Percentiles rank a stretch among this genome's conserved stretches.
Evolutionary conservation across 345 rosid genomes (phyloP).

Genomic region (Salix udensis): DNA sequence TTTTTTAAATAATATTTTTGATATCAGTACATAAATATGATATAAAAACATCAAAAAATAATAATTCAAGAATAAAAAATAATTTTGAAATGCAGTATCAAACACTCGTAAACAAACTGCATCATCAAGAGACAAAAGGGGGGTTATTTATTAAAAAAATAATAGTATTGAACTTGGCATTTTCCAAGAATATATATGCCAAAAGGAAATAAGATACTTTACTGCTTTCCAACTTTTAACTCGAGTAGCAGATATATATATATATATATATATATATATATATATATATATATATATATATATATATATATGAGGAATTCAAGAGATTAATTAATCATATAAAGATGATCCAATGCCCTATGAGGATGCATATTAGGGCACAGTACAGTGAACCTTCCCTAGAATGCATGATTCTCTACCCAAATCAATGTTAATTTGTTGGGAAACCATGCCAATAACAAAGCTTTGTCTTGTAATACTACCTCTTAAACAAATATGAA

Average conservation of each 20-base stretch:
- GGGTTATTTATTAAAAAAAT: neutral
- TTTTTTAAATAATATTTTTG: no score
- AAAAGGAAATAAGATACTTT: neutral
- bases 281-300: neutral
- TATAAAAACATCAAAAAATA: no score
- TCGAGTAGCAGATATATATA: no score
- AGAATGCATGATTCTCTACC: conserved; percentile 1
- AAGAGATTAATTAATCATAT: conserved; percentile 1
- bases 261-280: neutral
- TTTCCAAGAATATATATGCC: neutral
- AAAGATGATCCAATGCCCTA: conserved; percentile 9
- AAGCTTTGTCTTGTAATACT: neutral
- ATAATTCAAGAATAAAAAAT: no score
- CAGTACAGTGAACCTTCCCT: conserved; percentile 22
- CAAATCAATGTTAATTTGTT: neutral
- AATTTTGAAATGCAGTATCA: no score
- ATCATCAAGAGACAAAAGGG: neutral
- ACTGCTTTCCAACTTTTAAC: neutral
- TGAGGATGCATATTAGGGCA: conserved; percentile 1
- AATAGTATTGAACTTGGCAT: neutral
- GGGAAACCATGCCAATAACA: neutral
- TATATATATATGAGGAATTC: conserved; percentile 1
- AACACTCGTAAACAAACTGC: no score
- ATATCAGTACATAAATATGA: no score
- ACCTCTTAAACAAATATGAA: neutral